Evolutionary conservation across 768 basidiomycete genomes (phyloP).

Genomic region (Cantharellus anzutake): DNA sequence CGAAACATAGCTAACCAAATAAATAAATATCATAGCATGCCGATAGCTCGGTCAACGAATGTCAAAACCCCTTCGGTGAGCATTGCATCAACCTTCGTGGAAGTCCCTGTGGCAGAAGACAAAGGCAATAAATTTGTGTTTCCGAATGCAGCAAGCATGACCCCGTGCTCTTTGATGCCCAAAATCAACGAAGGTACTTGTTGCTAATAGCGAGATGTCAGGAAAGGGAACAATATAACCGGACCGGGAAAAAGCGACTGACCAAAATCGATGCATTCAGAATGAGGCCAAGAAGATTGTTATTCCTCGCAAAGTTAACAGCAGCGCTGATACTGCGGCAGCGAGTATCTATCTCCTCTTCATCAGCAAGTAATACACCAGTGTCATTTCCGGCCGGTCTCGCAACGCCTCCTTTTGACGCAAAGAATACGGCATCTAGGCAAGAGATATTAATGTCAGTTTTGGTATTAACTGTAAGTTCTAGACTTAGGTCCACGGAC

Average conservation of each 20-base stretch:
- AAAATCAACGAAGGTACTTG: constrained; percentile 57
- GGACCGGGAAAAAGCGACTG: constrained; percentile 14
- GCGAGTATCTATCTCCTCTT: constrained; percentile 21
- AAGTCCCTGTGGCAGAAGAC: too few species aligned
- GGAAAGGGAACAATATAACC: neutral
- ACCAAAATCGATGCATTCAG: constrained; percentile 78
- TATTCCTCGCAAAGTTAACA: constrained; percentile 80
- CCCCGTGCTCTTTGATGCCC: constrained; percentile 71
- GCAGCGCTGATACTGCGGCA: constrained; percentile 67
- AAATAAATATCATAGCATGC: neutral
- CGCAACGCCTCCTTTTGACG: constrained; percentile 60
- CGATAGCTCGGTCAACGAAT: constrained; percentile 36
- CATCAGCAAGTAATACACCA: constrained; percentile 14
- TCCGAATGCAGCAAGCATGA: constrained; percentile 77
- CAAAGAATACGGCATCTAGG: constrained; percentile 88
- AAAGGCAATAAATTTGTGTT: constrained; percentile 14
- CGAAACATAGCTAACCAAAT: too few species aligned
- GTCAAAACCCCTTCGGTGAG: constrained; percentile 43
- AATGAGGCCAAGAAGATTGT: constrained; percentile 85
- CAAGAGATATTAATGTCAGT: constrained; percentile 9
- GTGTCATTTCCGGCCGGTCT: constrained; percentile 14
- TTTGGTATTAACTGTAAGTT: neutral
- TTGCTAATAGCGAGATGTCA: neutral
- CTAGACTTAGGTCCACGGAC: constrained; percentile 21
- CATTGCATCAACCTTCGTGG: constrained; percentile 37